Evolutionary conservation across 805 yeast species (phyloP).

Genomic region (Saturnispora quitensis): DNA sequence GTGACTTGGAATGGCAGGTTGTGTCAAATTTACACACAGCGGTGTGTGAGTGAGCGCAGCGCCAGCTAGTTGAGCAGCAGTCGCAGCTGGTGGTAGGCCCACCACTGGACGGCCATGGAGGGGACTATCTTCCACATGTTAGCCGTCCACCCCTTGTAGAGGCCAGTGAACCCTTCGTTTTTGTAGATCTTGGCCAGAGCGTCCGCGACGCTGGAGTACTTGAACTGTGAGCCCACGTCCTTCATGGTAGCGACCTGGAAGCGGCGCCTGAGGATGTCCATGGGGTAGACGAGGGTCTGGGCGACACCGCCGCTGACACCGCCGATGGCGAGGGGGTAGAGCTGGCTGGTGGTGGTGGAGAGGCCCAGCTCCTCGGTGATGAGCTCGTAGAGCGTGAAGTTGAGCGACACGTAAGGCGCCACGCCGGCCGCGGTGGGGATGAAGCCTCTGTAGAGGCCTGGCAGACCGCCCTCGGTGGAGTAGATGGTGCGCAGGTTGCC

Average conservation of each 20-base stretch:
- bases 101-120: conserved; percentile 93
- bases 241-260: conserved; percentile 88
- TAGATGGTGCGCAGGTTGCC: conserved; percentile 32
- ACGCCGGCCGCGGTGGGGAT: conserved; percentile 90
- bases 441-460: conserved; percentile 74
- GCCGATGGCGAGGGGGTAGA: conserved; percentile 41
- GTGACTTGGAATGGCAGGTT: background rate
- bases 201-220: conserved; percentile 65
- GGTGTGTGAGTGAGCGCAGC: background rate
- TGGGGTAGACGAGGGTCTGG: conserved; percentile 84
- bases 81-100: conserved; percentile 67
- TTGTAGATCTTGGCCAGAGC: conserved; percentile 64
- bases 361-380: conserved; percentile 41
- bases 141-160: conserved; percentile 68
- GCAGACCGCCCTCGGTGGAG: conserved; percentile 69
- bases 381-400: conserved; percentile 83
- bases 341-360: conserved; percentile 26
- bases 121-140: conserved; percentile 87
- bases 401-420: conserved; percentile 91
- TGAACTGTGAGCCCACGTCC: conserved; percentile 67
- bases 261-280: conserved; percentile 79
- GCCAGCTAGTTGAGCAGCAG: conserved; percentile 17
- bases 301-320: conserved; percentile 86
- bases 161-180: conserved; percentile 65
- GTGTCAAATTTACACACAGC: background rate